Evolutionary conservation across 331 rosid genomes (phyloP), one percentile per base, ranked within the genome.

Genomic region (Saraca asoca): DNA sequence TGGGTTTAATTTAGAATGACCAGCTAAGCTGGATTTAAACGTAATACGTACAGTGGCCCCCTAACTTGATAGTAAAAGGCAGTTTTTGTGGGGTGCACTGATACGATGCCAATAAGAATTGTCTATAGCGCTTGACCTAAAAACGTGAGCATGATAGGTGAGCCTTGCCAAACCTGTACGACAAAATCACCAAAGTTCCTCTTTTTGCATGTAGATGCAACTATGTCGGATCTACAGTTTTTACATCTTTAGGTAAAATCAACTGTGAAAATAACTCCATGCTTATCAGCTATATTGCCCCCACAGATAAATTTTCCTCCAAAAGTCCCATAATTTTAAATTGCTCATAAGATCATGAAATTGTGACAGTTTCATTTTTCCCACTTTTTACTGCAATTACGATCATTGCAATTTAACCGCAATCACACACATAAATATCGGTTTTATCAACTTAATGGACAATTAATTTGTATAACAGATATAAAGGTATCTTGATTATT

Each of bases 21-120:
- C 95, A 87, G 90, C 94, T 82, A 87, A 87, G 96, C 78, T 68
- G 80, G 73, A 84, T 65, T 89, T 69, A 78, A 81, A 68, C 69
- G 80, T 75, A 70, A 82, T 50, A 56, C 84, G 78, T 71, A 72
- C 75, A 52, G 80, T 87, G 95, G 90, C 87, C 90, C 42, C 77
- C 81, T 57, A 64, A 80, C 33, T 76, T 78, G 83, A 70, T 64
- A 53, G 75, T 80, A 81, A 83, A 71, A 72, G 84, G 91, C 67
- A 78, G 31, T 68, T 80, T 83, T 85, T 87, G 90, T 85, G 95
- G 94, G 91, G 87, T 78, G 76, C 83, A 78, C 18, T 78, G 82
- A 86, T 71, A 78, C 82, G 84, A 71, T 84, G 75, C 81, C 96
- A 84, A 82, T 73, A 75, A 68, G 66, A 77, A 75, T 80, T 81